These are phyloP conservation scores for Stromatinia cepivora DNA, from an alignment of 2,329 filamentous ascomycete species.

Conservation along the genomic window DNA sequence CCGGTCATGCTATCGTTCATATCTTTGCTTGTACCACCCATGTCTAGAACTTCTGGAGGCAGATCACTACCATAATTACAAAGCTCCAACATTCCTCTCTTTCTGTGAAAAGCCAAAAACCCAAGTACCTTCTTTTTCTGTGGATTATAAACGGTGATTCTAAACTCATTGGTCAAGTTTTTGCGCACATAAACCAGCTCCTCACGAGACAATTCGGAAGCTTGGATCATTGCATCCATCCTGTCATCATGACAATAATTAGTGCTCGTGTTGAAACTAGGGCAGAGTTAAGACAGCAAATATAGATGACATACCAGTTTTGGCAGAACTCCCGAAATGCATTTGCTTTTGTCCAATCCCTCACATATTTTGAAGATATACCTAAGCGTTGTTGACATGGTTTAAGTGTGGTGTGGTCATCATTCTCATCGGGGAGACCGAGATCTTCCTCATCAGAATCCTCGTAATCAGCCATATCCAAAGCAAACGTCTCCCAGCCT, in stretches of 20 bases:
- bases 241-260: background rate
- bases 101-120: background rate
- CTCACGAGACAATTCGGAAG: background rate
- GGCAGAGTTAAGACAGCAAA: background rate
- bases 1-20: conserved; percentile 29
- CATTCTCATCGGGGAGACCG: background rate
- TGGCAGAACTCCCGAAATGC: background rate
- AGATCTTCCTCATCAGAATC: background rate
- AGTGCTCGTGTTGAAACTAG: background rate
- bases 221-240: background rate
- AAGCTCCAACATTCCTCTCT: conserved; percentile 2
- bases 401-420: background rate
- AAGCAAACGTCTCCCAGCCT: background rate
- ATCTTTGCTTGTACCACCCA: conserved; percentile 28
- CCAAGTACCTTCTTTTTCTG: background rate
- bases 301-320: background rate
- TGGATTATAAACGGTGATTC: background rate
- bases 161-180: background rate
- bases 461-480: background rate
- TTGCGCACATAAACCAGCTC: background rate
- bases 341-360: background rate
- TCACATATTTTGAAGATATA: background rate
- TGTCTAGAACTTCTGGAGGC: conserved; percentile 21
- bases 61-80: conserved; percentile 24
- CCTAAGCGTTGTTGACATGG: conserved; percentile 3